Evolutionary conservation across 805 yeast genomes (phyloP), one percentile per base, ranked within the genome.

Genomic region (Ogataea polymorpha): DNA sequence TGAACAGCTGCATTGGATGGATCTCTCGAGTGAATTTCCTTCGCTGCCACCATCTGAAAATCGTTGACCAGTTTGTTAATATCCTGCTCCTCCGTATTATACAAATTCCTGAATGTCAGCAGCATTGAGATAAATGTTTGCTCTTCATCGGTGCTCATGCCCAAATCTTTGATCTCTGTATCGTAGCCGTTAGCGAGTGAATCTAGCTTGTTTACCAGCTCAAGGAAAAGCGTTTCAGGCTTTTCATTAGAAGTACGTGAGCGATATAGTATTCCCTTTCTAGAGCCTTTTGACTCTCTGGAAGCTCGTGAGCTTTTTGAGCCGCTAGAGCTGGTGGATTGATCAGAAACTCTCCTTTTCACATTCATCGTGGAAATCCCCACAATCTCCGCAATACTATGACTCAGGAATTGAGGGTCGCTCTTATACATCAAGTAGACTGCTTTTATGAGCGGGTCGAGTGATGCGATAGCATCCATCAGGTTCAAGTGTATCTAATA

Each of bases 361-460:
- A 46, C n/a, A 23, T 23, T n/a, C 26, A 23, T 15, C 1, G 45
- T 41, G 5, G 44, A 21, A 11, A 32, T 23, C 7, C 48, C 50
- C 9, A 52, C 46, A 10, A 41, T 28, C 23, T 46, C 49, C 3
- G 50, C 45, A 2, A 50, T 35, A 16, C 34, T 31, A 8, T 35
- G 44, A 14, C 50, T 47, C 16, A 37, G 30, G 26, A 37, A 48
- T 13, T 38, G 46, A 3, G 40, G 24, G 23, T 52, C 54, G 8
- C 43, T 44, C 26, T 36, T 45, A 29, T 50, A 50, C 48, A 44
- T 39, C 11, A 50, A 30, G 28, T 44, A 48, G 7, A 52, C 53
- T 11, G 48, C 54, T 35, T 49, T 52, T 26, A 50, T 40, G n/a
- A 50, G 37, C 23, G 50, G 45, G 23, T 50, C 56, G 4, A 50